Evolutionary conservation across 2,329 filamentous ascomycete genomes (phyloP).

Genomic region (Clarireedia homoeocarpa): DNA sequence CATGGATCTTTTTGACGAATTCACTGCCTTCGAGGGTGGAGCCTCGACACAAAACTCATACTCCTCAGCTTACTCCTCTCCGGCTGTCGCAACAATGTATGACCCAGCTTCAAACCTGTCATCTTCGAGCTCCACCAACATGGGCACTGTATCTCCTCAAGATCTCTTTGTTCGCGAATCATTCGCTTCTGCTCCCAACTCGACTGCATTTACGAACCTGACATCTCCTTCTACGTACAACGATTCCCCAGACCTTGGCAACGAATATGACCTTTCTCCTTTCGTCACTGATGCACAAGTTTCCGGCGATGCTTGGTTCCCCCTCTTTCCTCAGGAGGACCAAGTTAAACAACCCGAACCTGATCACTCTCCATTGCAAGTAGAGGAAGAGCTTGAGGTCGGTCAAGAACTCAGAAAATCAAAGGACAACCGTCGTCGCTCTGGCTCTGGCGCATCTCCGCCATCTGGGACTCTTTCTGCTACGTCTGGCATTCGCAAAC

Average conservation of each 20-base stretch:
- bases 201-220: constrained; percentile 71
- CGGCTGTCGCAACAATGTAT: constrained; percentile 37
- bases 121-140: constrained; percentile 41
- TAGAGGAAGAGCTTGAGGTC: constrained; percentile 41
- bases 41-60: constrained; percentile 23
- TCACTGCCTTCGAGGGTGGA: constrained; percentile 44
- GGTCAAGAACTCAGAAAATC: constrained; percentile 34
- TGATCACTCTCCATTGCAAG: constrained; percentile 20
- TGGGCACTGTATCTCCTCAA: constrained; percentile 75
- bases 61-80: constrained; percentile 26
- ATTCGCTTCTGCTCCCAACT: constrained; percentile 71
- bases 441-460: constrained; percentile 37
- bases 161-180: constrained; percentile 66
- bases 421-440: constrained; percentile 34
- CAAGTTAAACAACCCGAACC: constrained; percentile 15
- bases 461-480: constrained; percentile 36
- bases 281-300: constrained; percentile 52
- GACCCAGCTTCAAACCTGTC: constrained; percentile 37
- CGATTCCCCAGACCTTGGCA: constrained; percentile 65
- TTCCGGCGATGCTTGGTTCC: constrained; percentile 54
- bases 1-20: constrained; percentile 48
- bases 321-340: constrained; percentile 57
- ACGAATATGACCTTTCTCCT: constrained; percentile 71
- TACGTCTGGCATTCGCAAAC: constrained; percentile 63
- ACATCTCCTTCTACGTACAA: constrained; percentile 77